Evolutionary conservation across 345 rosid genomes (phyloP).

Genomic region (Lagerstroemia speciosa): DNA sequence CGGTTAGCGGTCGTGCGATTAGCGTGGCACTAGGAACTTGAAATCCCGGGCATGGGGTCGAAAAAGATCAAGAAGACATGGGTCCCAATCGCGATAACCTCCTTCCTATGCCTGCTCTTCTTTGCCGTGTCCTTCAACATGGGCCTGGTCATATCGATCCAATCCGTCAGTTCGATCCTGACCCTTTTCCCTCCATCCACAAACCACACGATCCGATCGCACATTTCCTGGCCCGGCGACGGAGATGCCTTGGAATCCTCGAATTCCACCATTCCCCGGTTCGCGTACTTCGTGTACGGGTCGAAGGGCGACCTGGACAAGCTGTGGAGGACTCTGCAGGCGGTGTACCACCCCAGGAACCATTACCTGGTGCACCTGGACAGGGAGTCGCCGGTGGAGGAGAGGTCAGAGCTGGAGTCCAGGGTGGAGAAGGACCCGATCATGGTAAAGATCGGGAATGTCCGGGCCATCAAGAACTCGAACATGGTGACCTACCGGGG

Average conservation of each 20-base stretch:
- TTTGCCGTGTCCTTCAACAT: slow-evolving; percentile 71
- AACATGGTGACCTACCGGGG: slow-evolving; percentile 89
- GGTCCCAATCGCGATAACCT: slow-evolving; percentile 73
- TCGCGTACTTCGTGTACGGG: slow-evolving; percentile 78
- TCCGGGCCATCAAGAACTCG: slow-evolving; percentile 60
- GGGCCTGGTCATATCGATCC: slow-evolving; percentile 62
- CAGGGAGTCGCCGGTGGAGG: slow-evolving; percentile 65
- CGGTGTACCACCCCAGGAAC: slow-evolving; percentile 69
- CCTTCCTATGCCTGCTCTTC: slow-evolving; percentile 57
- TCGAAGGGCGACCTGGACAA: slow-evolving; percentile 76
- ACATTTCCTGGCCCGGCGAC: slow-evolving; percentile 37
- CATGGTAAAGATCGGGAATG: slow-evolving; percentile 61
- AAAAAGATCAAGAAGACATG: slow-evolving; percentile 79
- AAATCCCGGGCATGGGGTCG: slow-evolving; percentile 43
- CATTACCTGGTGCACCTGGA: slow-evolving; percentile 81
- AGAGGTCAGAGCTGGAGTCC: slow-evolving; percentile 58
- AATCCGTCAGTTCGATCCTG: slow-evolving; percentile 53
- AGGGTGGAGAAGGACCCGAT: slow-evolving; percentile 56
- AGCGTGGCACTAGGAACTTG: slow-evolving; percentile 1
- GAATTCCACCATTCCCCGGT: slow-evolving; percentile 44
- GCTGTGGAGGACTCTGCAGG: slow-evolving; percentile 86
- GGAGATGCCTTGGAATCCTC: slow-evolving; percentile 26
- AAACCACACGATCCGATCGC: slow-evolving; percentile 26
- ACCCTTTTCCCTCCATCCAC: slow-evolving; percentile 41
- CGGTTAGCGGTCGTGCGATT: neutral